Conservation (phyloP, 2,329 filamentous ascomycete species). For the Alternaria gaisen region DNA sequence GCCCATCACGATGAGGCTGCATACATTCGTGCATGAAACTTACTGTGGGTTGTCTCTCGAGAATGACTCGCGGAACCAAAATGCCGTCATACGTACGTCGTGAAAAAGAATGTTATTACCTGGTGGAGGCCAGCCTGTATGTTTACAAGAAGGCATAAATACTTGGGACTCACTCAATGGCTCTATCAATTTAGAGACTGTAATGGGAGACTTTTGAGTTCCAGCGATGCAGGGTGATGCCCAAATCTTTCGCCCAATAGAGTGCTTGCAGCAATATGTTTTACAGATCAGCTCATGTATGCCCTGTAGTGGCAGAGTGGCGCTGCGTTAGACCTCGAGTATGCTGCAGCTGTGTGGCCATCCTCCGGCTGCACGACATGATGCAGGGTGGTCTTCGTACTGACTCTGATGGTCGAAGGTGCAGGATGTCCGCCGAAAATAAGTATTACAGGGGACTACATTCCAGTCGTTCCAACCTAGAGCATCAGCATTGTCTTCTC, state of each 20-base stretch:
- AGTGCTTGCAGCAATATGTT: not conserved
- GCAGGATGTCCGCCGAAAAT: too few species aligned
- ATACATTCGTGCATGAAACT: not conserved
- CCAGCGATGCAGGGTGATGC: not conserved
- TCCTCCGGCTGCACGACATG: too few species aligned
- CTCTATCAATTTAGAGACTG: not conserved
- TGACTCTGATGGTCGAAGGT: too few species aligned
- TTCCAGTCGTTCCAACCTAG: too few species aligned
- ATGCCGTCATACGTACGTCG: not conserved
- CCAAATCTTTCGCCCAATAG: not conserved
- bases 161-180: not conserved
- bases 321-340: not conserved
- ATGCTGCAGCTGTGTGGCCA: not conserved
- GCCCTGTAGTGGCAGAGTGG: not conserved
- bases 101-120: not conserved
- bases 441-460: too few species aligned
- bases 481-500: too few species aligned
- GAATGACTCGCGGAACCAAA: not conserved
- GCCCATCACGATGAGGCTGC: not conserved
- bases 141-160: not conserved
- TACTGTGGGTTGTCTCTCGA: not conserved
- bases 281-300: not conserved
- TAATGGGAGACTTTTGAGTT: not conserved
- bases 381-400: too few species aligned
- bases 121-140: not conserved